Evolutionary conservation across 192 early-diverging fungal species (phyloP).

Genomic region (Coemansia biformis): DNA sequence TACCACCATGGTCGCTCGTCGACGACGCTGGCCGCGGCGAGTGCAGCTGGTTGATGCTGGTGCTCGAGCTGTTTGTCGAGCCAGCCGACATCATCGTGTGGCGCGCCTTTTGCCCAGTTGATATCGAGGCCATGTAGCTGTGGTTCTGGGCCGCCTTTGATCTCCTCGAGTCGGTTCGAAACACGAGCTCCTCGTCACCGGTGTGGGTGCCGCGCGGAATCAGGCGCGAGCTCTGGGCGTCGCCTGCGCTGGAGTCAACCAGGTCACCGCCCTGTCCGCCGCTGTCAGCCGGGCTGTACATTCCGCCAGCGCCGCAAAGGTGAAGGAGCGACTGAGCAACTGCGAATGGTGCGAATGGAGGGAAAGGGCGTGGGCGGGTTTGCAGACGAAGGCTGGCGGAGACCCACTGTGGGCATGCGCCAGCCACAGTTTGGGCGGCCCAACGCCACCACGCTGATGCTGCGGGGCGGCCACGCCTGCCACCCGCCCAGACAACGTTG

Average conservation of each 20-base stretch:
- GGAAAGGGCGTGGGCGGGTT: no score
- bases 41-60: constrained; percentile 30
- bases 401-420: no score
- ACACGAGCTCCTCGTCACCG: constrained; percentile 44
- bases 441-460: no score
- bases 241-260: constrained; percentile 22
- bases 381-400: no score
- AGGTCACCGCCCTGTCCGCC: constrained; percentile 35
- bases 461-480: no score
- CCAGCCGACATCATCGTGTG: constrained; percentile 13
- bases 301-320: no score
- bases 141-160: constrained; percentile 47
- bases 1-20: constrained; percentile 12
- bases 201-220: constrained; percentile 43
- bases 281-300: constrained; percentile 38
- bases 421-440: no score
- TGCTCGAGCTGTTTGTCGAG: constrained; percentile 36
- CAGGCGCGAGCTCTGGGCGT: constrained; percentile 28
- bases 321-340: no score
- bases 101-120: constrained; percentile 39
- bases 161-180: constrained; percentile 35
- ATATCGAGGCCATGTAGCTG: constrained; percentile 45
- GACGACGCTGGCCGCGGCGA: constrained; percentile 17
- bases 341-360: no score
- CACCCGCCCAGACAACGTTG: no score